A percentile compares a stretch with the other conserved stretches of the same genome.
phyloP scores from a whole-genome alignment of 306 rosid species.

The Leucaena leucocephala region DNA sequence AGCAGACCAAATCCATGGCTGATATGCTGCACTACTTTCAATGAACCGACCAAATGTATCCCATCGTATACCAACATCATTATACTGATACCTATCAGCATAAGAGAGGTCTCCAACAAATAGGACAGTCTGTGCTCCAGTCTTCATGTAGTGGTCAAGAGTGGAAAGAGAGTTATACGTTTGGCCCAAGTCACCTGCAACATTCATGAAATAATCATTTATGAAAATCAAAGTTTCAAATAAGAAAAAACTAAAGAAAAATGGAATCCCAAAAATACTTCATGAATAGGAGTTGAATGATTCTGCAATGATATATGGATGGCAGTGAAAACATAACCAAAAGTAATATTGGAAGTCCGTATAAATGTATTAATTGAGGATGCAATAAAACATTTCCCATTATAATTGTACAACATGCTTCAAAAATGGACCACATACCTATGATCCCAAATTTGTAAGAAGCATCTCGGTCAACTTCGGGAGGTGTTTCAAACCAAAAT shows the following conservation, averaged over 20 bases:
- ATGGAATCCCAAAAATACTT: constrained; percentile 13
- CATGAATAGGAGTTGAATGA: constrained; percentile 27
- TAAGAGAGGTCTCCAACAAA: constrained; percentile 93
- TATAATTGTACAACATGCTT: constrained; percentile 6
- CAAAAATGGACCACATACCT: constrained; percentile 56
- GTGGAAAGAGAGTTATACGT: constrained; percentile 94
- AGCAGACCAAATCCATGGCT: constrained; percentile 89
- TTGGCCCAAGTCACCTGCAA: constrained; percentile 97
- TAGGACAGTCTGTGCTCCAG: constrained; percentile 82
- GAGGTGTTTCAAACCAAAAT: constrained; percentile 89
- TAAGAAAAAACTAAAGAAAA: constrained; percentile 24
- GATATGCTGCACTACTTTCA: constrained; percentile 84
- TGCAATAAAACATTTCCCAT: constrained; percentile 17
- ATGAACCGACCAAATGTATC: constrained; percentile 88
- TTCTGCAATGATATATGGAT: constrained; percentile 12
- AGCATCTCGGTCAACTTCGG: constrained; percentile 66
- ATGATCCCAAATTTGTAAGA: constrained; percentile 91
- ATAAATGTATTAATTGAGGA: constrained; percentile 28
- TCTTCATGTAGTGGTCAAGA: constrained; percentile 82
- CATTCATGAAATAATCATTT: constrained; percentile 28
- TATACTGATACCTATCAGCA: constrained; percentile 81
- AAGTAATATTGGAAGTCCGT: not conserved
- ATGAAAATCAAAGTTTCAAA: constrained; percentile 20
- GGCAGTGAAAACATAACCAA: constrained; percentile 14
- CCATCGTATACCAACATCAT: constrained; percentile 89